Conservation (phyloP, 306 rosid genomes). For the Corylus avellana region DNA sequence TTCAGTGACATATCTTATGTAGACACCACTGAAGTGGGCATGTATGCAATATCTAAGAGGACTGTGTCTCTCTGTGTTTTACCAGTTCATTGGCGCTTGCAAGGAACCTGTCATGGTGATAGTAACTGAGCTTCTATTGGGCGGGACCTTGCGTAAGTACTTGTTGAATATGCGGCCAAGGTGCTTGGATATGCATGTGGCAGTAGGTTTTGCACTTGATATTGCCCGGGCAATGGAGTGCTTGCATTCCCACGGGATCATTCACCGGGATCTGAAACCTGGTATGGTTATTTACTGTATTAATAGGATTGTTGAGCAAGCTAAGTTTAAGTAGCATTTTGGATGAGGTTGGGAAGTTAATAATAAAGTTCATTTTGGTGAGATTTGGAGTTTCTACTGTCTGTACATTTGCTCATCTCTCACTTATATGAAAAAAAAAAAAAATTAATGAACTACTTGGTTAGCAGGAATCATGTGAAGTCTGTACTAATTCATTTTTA, state of each 20-base stretch:
- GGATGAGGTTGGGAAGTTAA: background rate
- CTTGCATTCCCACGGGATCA: slow-evolving; percentile 91
- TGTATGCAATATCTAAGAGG: slow-evolving; percentile 31
- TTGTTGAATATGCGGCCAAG: slow-evolving; percentile 74
- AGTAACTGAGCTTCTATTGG: slow-evolving; percentile 87
- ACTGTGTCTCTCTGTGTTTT: slow-evolving; percentile 29
- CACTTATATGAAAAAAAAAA: background rate
- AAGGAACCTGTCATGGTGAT: slow-evolving; percentile 95
- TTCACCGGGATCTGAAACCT: slow-evolving; percentile 94
- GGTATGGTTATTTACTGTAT: slow-evolving; percentile 45
- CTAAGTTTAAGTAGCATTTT: background rate
- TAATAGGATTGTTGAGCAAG: background rate
- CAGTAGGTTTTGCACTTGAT: slow-evolving; percentile 81
- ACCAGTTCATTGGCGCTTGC: slow-evolving; percentile 95
- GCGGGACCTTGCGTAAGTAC: slow-evolving; percentile 86
- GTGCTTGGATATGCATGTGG: slow-evolving; percentile 65
- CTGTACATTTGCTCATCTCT: background rate
- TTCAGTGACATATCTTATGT: background rate
- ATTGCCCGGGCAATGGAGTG: slow-evolving; percentile 90
- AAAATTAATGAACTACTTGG: background rate
- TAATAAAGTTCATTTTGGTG: too few species aligned
- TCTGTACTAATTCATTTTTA: background rate
- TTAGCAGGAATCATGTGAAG: background rate
- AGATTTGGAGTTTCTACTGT: background rate
- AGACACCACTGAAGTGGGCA: background rate